These are phyloP conservation scores for Aspergillus biplanus DNA, from an alignment of 495 filamentous ascomycete species.

Conservation along the genomic window DNA sequence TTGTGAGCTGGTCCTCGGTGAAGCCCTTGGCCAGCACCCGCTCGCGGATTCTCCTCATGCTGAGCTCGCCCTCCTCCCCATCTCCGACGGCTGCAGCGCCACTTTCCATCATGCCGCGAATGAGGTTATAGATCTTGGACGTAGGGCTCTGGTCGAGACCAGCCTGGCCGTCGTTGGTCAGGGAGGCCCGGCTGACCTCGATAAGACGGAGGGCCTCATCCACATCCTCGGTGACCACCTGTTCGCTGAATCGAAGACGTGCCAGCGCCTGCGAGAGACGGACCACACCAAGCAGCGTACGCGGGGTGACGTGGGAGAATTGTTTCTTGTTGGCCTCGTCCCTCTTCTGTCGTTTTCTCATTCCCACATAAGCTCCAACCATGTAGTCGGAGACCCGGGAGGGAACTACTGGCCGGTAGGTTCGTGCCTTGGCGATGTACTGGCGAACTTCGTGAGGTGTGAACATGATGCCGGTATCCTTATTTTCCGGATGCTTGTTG, in stretches of 20 bases:
- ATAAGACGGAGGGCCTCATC: conserved; percentile 91
- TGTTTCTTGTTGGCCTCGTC: conserved; percentile 87
- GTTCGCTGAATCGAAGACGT: conserved; percentile 80
- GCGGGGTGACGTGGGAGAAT: conserved; percentile 90
- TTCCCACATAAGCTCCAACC: conserved; percentile 90
- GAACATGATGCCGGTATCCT: conserved; percentile 71
- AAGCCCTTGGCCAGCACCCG: conserved; percentile 94
- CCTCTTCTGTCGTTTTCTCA: conserved; percentile 84
- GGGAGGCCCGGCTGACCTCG: conserved; percentile 86
- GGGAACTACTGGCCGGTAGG: conserved; percentile 83
- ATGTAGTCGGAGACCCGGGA: conserved; percentile 89
- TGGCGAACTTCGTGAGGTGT: conserved; percentile 89
- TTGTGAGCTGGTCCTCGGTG: conserved; percentile 86
- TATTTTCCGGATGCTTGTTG: conserved; percentile 84
- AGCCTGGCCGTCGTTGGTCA: conserved; percentile 67
- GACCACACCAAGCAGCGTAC: conserved; percentile 89
- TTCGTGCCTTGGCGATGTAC: conserved; percentile 91
- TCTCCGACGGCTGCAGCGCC: conserved; percentile 77
- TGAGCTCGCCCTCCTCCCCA: conserved; percentile 75
- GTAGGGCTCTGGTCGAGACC: conserved; percentile 75
- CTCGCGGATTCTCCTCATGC: conserved; percentile 83
- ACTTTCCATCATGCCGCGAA: conserved; percentile 80
- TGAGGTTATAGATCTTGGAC: conserved; percentile 91
- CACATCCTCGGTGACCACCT: conserved; percentile 88
- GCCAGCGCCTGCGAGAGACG: conserved; percentile 96